These are phyloP conservation scores for Pichia heedii DNA, from an alignment of 805 yeast species.

Conservation along the genomic window DNA sequence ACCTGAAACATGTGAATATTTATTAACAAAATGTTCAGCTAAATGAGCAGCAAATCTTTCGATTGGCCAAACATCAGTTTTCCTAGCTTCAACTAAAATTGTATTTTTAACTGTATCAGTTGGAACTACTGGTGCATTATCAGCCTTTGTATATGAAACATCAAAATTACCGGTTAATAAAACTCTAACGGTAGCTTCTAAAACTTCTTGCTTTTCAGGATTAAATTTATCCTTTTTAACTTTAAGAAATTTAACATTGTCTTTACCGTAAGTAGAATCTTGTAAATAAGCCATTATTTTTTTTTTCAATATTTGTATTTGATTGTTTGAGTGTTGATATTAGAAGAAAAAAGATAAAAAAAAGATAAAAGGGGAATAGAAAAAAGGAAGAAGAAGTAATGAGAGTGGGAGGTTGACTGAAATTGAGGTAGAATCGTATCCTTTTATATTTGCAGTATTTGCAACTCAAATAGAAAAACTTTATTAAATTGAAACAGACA, in stretches of 20 bases:
- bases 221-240: conserved; percentile 70
- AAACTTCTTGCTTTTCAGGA: conserved; percentile 68
- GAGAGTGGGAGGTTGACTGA: background rate
- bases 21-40: conserved; percentile 69
- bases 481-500: too few species aligned
- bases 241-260: conserved; percentile 84
- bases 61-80: conserved; percentile 78
- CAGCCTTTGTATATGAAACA: conserved; percentile 75
- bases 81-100: conserved; percentile 72
- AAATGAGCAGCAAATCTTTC: conserved; percentile 83
- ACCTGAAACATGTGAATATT: conserved; percentile 71
- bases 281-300: conserved; percentile 23
- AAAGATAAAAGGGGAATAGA: background rate
- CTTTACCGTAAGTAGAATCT: conserved; percentile 78
- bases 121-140: conserved; percentile 83
- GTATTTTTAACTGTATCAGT: conserved; percentile 93
- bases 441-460: background rate
- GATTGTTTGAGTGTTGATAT: background rate
- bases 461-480: too few species aligned
- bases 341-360: background rate
- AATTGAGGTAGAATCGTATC: background rate
- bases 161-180: conserved; percentile 75
- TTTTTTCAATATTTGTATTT: background rate
- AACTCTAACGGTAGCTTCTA: conserved; percentile 76
- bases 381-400: background rate